Percentiles rank a stretch among this genome's conserved stretches.
These are phyloP conservation scores for Amphirosellinia nigrospora DNA, from an alignment of 495 filamentous ascomycete species.

Conservation along the genomic window DNA sequence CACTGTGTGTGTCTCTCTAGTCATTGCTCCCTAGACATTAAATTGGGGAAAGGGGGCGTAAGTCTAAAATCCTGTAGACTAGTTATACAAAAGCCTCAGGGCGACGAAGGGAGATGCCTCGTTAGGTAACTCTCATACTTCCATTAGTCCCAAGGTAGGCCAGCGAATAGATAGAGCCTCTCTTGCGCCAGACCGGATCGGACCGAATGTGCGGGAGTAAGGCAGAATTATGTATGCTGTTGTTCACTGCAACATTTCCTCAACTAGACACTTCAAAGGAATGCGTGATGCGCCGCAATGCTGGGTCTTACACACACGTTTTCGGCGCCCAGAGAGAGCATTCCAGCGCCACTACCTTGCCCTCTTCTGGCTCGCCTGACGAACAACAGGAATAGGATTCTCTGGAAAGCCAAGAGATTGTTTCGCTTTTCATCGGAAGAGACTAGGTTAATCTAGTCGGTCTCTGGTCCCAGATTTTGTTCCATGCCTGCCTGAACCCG, in stretches of 20 bases:
- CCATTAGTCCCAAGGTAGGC: neutral
- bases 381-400: conserved; percentile 14
- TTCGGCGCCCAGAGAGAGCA: conserved; percentile 36
- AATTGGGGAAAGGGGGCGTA: neutral
- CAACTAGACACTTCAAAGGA: conserved; percentile 31
- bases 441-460: neutral
- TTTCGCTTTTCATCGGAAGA: conserved; percentile 1
- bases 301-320: conserved; percentile 34
- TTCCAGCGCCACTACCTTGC: conserved; percentile 33
- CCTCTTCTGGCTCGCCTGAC: conserved; percentile 18
- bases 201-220: conserved; percentile 12
- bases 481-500: neutral
- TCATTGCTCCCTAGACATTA: neutral
- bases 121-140: neutral
- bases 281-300: conserved; percentile 34
- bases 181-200: neutral
- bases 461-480: conserved; percentile 10
- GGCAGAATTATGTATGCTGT: conserved; percentile 23
- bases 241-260: conserved; percentile 42
- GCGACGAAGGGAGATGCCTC: neutral
- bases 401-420: conserved; percentile 5
- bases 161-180: neutral
- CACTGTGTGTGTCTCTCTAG: conserved; percentile 5
- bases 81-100: neutral
- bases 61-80: neutral